Evolutionary conservation across 768 basidiomycete genomes (phyloP), one percentile per base, ranked within the genome.

Genomic region (Clavulina sp.): DNA sequence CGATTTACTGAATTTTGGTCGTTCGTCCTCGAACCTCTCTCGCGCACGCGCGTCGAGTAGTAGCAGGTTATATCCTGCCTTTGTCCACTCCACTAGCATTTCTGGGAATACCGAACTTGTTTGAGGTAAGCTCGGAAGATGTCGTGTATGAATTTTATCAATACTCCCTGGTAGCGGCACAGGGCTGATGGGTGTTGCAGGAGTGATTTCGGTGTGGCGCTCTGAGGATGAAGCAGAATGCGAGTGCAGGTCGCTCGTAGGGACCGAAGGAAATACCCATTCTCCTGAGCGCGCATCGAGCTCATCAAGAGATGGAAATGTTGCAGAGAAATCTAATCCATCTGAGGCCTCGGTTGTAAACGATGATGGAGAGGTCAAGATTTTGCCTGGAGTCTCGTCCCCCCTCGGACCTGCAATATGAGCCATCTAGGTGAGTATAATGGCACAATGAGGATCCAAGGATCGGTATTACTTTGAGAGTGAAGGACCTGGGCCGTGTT

Each of bases 11-110:
- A 63, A 55, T 51, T 70, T 74, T 53, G 95, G 81, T 54, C 81
- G 78, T 50, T 80, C 85, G 18, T 60, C 65, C 55, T 87, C 77
- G 59, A 84, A 92, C 46, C 84, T 82, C 6, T 73, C 77, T 29
- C 86, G 73, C 18, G 75, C 71, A n/a, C 92, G 73, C 19, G 91
- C 76, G 62, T 95, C 92, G 19, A 96, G 71, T 13, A 95, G 58
- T 1, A 96, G 70, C 2, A 87, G 75, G 49, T 76, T 75, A 51
- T 70, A 59, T n/a, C 66, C 63, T 4, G 63, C 41, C 51, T 29
- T 50, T 51, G 3, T 3, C n/a, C 38, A 54, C 1, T n/a, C 23
- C 19, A 23, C 24, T 9, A 54, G 38, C n/a, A 31, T 38, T 21
- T 41, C 31, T 5, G 53, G 53, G 21, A n/a, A 28, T 9, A 51